A percentile compares a stretch with the other conserved stretches of the same genome.
Conservation (phyloP, 345 rosid species). For the Cardamine chenopodiifolia region DNA sequence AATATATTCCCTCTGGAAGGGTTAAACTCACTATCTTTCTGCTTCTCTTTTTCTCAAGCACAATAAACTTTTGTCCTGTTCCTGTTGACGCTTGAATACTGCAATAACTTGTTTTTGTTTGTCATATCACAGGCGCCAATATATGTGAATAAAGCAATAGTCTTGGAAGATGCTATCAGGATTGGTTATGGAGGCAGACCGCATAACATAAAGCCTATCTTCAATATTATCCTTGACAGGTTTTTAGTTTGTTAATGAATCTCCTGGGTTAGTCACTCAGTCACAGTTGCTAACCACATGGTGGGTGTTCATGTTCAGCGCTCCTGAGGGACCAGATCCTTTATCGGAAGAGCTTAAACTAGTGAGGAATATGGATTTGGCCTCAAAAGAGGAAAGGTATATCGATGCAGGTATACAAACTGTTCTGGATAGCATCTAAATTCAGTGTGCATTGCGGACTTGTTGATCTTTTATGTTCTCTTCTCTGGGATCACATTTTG, state of each 20-base stretch:
- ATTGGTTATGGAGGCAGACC: slow-evolving; percentile 71
- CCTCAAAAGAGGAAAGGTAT: slow-evolving; percentile 80
- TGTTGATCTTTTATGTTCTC: not conserved
- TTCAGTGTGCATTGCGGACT: slow-evolving; percentile 1
- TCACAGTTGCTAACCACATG: slow-evolving; percentile 37
- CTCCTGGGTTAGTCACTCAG: slow-evolving; percentile 18
- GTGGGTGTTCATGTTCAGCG: slow-evolving; percentile 54
- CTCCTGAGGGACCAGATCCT: slow-evolving; percentile 74
- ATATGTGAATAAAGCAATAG: slow-evolving; percentile 75
- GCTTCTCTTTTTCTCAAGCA: too few species aligned
- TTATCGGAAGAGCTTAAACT: slow-evolving; percentile 71
- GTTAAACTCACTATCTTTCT: not conserved
- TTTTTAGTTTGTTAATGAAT: slow-evolving; percentile 29
- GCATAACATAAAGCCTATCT: slow-evolving; percentile 55
- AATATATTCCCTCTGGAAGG: not conserved
- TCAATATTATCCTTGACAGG: slow-evolving; percentile 87
- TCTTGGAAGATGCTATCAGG: slow-evolving; percentile 72
- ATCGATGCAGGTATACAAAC: slow-evolving; percentile 71
- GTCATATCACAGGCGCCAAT: slow-evolving; percentile 72
- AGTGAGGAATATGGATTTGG: slow-evolving; percentile 68
- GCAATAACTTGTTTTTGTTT: slow-evolving; percentile 14
- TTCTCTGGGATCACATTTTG: slow-evolving; percentile 30
- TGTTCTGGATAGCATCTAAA: slow-evolving; percentile 2
- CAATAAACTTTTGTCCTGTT: not conserved
- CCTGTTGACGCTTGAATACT: not conserved